Base-by-base conservation (phyloP, 768 basidiomycete species). In the Hypholoma sublateritium region DNA sequence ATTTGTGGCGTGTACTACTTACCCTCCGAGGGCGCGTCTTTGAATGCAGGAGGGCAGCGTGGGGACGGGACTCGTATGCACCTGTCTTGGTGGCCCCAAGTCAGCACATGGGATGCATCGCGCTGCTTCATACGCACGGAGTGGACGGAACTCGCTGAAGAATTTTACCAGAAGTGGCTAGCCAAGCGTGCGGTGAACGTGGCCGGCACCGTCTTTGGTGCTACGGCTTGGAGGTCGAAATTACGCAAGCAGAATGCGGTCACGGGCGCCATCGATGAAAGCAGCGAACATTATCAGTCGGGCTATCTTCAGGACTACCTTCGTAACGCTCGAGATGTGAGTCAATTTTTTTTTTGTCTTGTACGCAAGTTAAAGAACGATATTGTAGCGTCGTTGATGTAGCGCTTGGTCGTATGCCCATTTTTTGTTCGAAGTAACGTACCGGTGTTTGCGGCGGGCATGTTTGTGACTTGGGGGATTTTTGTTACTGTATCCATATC, bases 1-100 rank as follows among this genome's bases (percentile, higher is more conserved):
- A 66, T 67, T 22, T 62, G 65, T 53, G 66, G 64, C 24, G 60
- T 64, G 5, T 68, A 44, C 43, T 44, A 44, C 19, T 6, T 43
- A 17, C 17, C 7, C 19, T 6, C 9, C 6, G 42, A 9, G 42
- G 17, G 17, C 7, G 42, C 42, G 7, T n/a, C 42, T 9, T 9
- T 21, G 19, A 43, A 43, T 17, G 42, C 36, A 37, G n/a, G 14
- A 7, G 14, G 35, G 35, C 8, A 17, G 34, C 35, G 16, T 5
- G 39, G 36, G 14, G 41, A 53, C 7, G 52, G 42, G 6, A 21
- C 42, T 13, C 43, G 12, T 13, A 16, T 25, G 28, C 36, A 53
- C 13, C 13, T 32, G 39, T 53, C 52, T 2, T 53, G 44, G 42
- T 53, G 52, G 52, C 52, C 52, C 1, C 24, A 53, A 22, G 52